These are phyloP conservation scores for Amniculicola lignicola DNA, from an alignment of 495 filamentous ascomycete species.

Conservation along the genomic window DNA sequence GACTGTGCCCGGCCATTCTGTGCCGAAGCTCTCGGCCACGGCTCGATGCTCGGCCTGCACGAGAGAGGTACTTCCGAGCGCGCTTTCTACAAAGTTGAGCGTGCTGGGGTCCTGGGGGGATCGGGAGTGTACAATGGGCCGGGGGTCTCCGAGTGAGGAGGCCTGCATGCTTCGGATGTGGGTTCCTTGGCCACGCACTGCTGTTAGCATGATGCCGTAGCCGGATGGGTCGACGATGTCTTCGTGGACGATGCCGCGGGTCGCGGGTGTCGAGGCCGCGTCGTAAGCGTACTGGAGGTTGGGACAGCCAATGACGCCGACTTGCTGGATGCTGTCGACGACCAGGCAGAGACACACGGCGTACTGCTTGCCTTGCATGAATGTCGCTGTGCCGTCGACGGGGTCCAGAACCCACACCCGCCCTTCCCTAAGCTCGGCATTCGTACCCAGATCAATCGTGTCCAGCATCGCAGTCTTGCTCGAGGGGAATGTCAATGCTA, in stretches of 20 bases:
- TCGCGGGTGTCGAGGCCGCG: background rate
- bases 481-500: constrained; percentile 44
- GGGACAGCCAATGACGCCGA: constrained; percentile 57
- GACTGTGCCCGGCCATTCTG: constrained; percentile 51
- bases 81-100: constrained; percentile 51
- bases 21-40: constrained; percentile 48
- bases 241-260: constrained; percentile 45
- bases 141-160: constrained; percentile 40
- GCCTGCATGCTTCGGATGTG: constrained; percentile 50
- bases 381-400: constrained; percentile 68
- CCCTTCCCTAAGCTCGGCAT: constrained; percentile 36
- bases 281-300: constrained; percentile 46
- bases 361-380: constrained; percentile 61
- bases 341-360: constrained; percentile 60
- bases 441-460: constrained; percentile 58
- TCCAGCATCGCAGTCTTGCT: constrained; percentile 56
- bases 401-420: constrained; percentile 64
- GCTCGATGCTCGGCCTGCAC: constrained; percentile 46
- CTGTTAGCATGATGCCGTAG: constrained; percentile 55
- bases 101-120: constrained; percentile 32
- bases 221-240: constrained; percentile 50
- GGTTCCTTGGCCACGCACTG: constrained; percentile 55
- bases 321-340: constrained; percentile 47
- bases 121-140: constrained; percentile 37
- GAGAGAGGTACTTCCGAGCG: constrained; percentile 42